These are phyloP conservation scores for Medicago arabica DNA, from an alignment of 306 rosid genomes.

Conservation along the genomic window DNA sequence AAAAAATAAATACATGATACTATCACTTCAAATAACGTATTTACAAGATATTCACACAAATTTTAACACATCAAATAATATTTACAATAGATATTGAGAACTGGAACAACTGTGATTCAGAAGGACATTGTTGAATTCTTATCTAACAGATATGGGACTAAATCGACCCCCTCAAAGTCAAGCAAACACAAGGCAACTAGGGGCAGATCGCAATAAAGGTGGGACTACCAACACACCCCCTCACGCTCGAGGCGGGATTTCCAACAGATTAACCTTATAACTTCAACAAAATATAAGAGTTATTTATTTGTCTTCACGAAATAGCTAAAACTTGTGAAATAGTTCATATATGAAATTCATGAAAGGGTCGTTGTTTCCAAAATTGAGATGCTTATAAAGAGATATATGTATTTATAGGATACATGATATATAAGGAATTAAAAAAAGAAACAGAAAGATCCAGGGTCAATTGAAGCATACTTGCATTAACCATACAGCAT, in stretches of 20 bases:
- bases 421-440: neutral
- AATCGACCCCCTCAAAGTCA: too few species aligned
- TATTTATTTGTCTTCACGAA: neutral
- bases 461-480: slow-evolving; percentile 60
- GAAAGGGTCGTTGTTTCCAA: neutral
- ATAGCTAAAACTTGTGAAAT: neutral
- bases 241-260: too few species aligned
- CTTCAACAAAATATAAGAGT: neutral
- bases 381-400: slow-evolving; percentile 28
- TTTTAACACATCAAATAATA: too few species aligned
- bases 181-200: too few species aligned
- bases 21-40: neutral
- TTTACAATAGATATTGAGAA: too few species aligned
- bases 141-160: too few species aligned
- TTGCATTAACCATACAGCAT: slow-evolving; percentile 99
- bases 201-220: too few species aligned
- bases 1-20: too few species aligned
- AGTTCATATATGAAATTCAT: neutral
- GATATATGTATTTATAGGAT: neutral
- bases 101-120: too few species aligned
- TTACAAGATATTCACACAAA: neutral
- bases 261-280: too few species aligned
- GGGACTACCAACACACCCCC: too few species aligned
- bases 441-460: slow-evolving; percentile 28
- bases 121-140: too few species aligned